Percentiles rank a stretch among this genome's conserved stretches.
Evolutionary conservation across 768 basidiomycete species (phyloP).

Genomic region (Boletus huronensis): DNA sequence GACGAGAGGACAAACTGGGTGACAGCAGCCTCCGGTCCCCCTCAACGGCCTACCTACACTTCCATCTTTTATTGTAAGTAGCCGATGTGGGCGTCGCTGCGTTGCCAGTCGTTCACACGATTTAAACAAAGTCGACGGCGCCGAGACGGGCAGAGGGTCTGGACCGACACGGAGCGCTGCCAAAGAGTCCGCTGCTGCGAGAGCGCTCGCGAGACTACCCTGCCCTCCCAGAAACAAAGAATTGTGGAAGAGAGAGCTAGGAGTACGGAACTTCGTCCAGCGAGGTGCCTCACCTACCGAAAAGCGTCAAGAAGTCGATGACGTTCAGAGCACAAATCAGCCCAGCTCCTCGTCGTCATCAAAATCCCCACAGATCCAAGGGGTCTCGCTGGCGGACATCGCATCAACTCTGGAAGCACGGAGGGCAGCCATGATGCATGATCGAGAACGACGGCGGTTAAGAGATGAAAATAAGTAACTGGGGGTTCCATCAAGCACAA

Average conservation of each 20-base stretch:
- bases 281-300: neutral
- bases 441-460: neutral
- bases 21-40: conserved; percentile 1
- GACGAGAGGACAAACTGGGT: conserved; percentile 3
- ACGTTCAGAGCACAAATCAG: neutral
- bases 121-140: conserved; percentile 5
- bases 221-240: neutral
- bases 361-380: neutral
- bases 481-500: neutral
- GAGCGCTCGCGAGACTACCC: conserved; percentile 8
- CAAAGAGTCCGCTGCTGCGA: conserved; percentile 12
- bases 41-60: conserved; percentile 5
- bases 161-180: conserved; percentile 9
- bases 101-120: neutral
- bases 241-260: too few relatives aligned
- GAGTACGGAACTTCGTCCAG: too few relatives aligned
- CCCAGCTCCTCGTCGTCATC: neutral
- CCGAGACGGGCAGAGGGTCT: conserved; percentile 7
- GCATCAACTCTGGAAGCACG: neutral
- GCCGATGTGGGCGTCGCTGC: neutral
- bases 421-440: too few relatives aligned
- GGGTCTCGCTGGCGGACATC: neutral
- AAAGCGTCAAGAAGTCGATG: neutral
- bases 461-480: neutral
- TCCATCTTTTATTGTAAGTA: conserved; percentile 8